phyloP scores from a whole-genome alignment of 2,329 filamentous ascomycete genomes.

The Alternaria arborescens region DNA sequence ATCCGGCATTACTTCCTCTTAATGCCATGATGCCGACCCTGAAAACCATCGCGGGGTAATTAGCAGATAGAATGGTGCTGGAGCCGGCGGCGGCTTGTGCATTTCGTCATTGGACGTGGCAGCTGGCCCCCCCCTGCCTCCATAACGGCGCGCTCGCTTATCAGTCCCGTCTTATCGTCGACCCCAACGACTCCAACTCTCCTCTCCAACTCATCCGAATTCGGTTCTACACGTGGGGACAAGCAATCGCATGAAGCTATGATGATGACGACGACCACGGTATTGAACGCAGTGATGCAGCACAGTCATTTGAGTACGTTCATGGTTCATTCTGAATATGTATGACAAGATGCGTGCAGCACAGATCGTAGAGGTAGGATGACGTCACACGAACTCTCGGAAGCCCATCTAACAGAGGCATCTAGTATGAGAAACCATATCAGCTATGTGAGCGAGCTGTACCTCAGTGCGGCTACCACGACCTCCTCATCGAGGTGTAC shows the following conservation, averaged over 20 bases:
- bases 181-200: constrained; percentile 11
- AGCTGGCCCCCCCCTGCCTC: not conserved
- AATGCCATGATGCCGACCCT: constrained; percentile 8
- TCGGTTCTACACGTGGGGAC: not conserved
- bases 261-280: not conserved
- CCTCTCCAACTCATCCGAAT: constrained; percentile 1
- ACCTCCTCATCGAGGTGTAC: constrained; percentile 32
- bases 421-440: constrained; percentile 29
- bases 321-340: not conserved
- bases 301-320: not conserved
- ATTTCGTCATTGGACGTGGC: constrained; percentile 1
- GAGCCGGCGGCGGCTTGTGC: constrained; percentile 14
- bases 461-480: constrained; percentile 29
- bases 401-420: not conserved
- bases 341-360: constrained; percentile 29
- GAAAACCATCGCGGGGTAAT: constrained; percentile 23
- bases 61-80: constrained; percentile 9
- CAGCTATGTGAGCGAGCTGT: constrained; percentile 23
- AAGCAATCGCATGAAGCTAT: not conserved
- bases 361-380: constrained; percentile 26
- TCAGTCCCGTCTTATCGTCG: constrained; percentile 6
- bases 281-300: not conserved
- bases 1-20: constrained; percentile 9
- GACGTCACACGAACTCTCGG: constrained; percentile 11
- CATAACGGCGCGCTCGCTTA: not conserved